Percentiles rank a stretch among this genome's conserved stretches.
Evolutionary conservation across 1,284 basidiomycete species (phyloP).

Genomic region (Macrocystidia cucumis): DNA sequence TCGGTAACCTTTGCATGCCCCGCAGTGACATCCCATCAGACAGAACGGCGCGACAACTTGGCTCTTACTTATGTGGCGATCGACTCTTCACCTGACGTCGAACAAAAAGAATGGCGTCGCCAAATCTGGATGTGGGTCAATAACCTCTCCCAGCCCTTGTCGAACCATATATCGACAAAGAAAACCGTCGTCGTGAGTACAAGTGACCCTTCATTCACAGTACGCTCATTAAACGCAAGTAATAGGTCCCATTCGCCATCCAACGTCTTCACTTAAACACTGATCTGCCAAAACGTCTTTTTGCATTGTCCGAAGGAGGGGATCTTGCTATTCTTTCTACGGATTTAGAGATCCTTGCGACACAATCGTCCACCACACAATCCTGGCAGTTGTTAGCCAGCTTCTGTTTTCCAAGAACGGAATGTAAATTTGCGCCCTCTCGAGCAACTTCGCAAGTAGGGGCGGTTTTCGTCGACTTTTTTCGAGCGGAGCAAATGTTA

Average conservation of each 20-base stretch:
- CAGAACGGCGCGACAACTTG: conserved; percentile 26
- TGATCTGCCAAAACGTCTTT: conserved; percentile 28
- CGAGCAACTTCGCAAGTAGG: conserved; percentile 18
- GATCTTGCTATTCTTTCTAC: conserved; percentile 35
- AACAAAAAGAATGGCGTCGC: conserved; percentile 30
- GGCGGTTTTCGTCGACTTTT: conserved; percentile 23
- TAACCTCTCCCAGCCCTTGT: conserved; percentile 29
- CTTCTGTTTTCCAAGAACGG: conserved; percentile 36
- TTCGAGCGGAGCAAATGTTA: conserved; percentile 11
- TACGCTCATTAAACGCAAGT: conserved; percentile 14
- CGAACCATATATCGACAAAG: conserved; percentile 29
- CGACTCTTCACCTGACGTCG: conserved; percentile 36
- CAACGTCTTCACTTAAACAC: conserved; percentile 37
- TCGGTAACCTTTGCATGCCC: conserved; percentile 54
- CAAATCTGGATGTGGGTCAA: conserved; percentile 61
- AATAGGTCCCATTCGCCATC: conserved; percentile 36
- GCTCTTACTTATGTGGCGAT: conserved; percentile 52
- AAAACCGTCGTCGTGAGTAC: conserved; percentile 30
- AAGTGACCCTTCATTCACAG: conserved; percentile 5
- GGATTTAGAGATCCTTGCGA: conserved; percentile 32
- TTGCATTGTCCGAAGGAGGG: conserved; percentile 39
- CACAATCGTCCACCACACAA: conserved; percentile 20
- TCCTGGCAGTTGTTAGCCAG: conserved; percentile 24
- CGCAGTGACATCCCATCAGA: conserved; percentile 34
- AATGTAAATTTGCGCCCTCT: conserved; percentile 35